Percentiles rank a stretch among this genome's conserved stretches.
These are phyloP conservation scores for Peterozyma toletana DNA, from an alignment of 805 yeast genomes.

Conservation along the genomic window DNA sequence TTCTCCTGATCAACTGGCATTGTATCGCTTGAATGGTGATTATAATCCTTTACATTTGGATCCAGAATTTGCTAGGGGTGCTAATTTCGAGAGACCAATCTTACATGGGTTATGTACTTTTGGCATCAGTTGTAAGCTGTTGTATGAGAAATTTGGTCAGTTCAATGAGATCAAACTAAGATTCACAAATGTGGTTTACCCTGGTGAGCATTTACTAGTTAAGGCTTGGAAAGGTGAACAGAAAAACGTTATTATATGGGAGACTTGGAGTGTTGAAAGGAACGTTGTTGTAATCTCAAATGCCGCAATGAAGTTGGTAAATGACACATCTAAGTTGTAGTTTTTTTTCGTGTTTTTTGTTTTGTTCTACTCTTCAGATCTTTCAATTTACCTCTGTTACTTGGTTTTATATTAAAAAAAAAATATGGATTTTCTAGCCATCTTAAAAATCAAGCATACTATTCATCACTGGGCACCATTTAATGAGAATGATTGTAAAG, in stretches of 20 bases:
- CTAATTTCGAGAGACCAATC: slow-evolving; percentile 79
- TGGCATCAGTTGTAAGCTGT: slow-evolving; percentile 73
- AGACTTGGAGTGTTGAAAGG: slow-evolving; percentile 75
- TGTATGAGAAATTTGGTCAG: slow-evolving; percentile 74
- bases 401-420: no score
- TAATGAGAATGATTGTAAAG: no score
- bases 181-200: slow-evolving; percentile 87
- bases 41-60: slow-evolving; percentile 94
- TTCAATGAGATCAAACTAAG: slow-evolving; percentile 84
- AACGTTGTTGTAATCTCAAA: slow-evolving; percentile 72
- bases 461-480: no score
- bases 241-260: slow-evolving; percentile 61
- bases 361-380: background rate
- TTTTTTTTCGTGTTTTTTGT: background rate
- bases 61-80: slow-evolving; percentile 83
- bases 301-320: slow-evolving; percentile 66
- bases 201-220: slow-evolving; percentile 83
- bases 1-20: slow-evolving; percentile 69
- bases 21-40: slow-evolving; percentile 90
- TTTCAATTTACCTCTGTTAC: no score
- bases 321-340: no score
- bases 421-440: no score
- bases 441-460: no score
- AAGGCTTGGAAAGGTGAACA: slow-evolving; percentile 75
- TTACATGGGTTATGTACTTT: slow-evolving; percentile 87